Evolutionary conservation across 148 eudicot genomes (phyloP).

Genomic region (Rhododendron kiyosumense): DNA sequence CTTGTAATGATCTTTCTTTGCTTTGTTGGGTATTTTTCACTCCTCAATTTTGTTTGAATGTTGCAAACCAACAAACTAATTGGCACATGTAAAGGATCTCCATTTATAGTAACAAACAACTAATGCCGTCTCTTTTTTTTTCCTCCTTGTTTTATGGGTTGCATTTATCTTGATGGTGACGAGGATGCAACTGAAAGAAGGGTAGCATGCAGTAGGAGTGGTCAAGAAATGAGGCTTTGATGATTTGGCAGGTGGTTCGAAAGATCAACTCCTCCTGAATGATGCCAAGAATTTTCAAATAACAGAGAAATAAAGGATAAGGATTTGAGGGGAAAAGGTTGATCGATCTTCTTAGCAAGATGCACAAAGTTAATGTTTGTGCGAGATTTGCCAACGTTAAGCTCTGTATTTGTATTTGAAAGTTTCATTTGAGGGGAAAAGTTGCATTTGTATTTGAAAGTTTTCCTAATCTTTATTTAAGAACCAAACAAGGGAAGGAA

Average conservation of each 20-base stretch:
- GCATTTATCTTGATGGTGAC: background rate
- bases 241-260: background rate
- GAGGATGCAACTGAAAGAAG: background rate
- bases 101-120: background rate
- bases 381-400: too few relatives aligned
- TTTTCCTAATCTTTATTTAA: background rate
- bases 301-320: background rate
- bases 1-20: background rate
- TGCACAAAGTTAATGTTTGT: background rate
- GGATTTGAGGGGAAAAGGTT: background rate
- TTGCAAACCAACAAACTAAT: background rate
- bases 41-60: background rate
- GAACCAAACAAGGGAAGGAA: background rate
- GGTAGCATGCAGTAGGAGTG: background rate
- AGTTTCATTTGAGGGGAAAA: background rate
- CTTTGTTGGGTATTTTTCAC: background rate
- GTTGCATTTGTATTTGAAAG: background rate
- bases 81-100: background rate
- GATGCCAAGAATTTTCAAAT: background rate
- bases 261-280: background rate
- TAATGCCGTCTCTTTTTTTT: background rate
- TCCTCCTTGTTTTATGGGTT: background rate
- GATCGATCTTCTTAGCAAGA: background rate
- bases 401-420: too few relatives aligned
- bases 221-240: background rate